Percentiles rank a stretch among this genome's conserved stretches.
phyloP scores from a whole-genome alignment of 2,329 filamentous ascomycete genomes.

The Eutypella sp. region DNA sequence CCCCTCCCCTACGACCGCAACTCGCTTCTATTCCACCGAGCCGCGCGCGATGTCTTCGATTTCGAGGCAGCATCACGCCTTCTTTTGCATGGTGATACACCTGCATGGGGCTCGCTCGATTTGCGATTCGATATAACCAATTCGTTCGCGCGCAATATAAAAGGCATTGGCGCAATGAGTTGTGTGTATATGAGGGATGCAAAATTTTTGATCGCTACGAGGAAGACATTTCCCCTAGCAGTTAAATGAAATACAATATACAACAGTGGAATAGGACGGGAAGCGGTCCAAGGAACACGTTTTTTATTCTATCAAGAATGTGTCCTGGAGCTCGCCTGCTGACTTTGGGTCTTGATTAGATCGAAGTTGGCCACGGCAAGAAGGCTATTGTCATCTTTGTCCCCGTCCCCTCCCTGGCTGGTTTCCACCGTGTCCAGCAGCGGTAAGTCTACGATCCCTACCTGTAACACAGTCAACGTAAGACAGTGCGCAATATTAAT shows the following conservation, averaged over 20 bases:
- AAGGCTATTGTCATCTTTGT: conserved; percentile 99
- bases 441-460: conserved; percentile 62
- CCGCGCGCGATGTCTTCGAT: conserved; percentile 5
- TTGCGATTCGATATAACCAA: conserved; percentile 4
- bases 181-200: conserved; percentile 14
- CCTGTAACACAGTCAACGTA: too few species aligned
- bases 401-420: conserved; percentile 95
- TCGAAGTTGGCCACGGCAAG: conserved; percentile 99
- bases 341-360: conserved; percentile 71
- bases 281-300: conserved; percentile 65
- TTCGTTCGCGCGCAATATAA: conserved; percentile 17
- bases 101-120: conserved; percentile 10
- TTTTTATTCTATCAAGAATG: conserved; percentile 18
- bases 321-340: conserved; percentile 72
- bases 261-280: conserved; percentile 62
- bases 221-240: conserved; percentile 10
- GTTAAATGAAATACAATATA: too few species aligned
- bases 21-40: conserved; percentile 22
- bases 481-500: too few species aligned
- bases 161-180: conserved; percentile 11
- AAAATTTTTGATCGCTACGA: conserved; percentile 3
- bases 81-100: not conserved
- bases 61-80: not conserved
- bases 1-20: conserved; percentile 14
- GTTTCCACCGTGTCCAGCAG: conserved; percentile 99